Conservation (phyloP, 345 rosid genomes). For the Lepidium didymum region DNA sequence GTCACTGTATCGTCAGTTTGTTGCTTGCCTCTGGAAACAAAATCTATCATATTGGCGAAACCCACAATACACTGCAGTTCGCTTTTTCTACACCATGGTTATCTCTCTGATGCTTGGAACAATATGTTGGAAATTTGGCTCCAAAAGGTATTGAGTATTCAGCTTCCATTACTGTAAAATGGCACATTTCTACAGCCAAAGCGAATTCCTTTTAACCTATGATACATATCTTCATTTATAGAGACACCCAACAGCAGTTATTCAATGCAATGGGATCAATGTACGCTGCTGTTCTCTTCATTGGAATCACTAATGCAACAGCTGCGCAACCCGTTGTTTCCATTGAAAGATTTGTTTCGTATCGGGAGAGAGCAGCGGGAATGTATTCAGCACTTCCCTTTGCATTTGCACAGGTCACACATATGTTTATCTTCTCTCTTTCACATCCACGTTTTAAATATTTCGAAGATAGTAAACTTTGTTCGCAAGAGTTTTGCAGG, state of each 20-base stretch:
- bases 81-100: constrained; percentile 86
- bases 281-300: constrained; percentile 85
- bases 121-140: constrained; percentile 93
- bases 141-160: constrained; percentile 46
- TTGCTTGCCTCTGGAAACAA: constrained; percentile 97
- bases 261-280: constrained; percentile 94
- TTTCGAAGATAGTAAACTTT: neutral
- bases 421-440: neutral
- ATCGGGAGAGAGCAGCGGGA: constrained; percentile 93
- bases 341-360: constrained; percentile 86
- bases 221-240: constrained; percentile 13
- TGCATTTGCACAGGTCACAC: constrained; percentile 86
- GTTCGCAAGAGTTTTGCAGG: constrained; percentile 36
- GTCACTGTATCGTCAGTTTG: constrained; percentile 63
- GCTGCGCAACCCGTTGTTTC: constrained; percentile 99
- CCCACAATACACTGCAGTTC: constrained; percentile 96
- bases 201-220: neutral
- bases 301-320: constrained; percentile 82
- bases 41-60: constrained; percentile 92
- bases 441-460: neutral
- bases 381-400: constrained; percentile 90
- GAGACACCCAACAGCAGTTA: constrained; percentile 77
- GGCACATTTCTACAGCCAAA: neutral
- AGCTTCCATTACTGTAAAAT: neutral
- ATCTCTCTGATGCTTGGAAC: constrained; percentile 96